Evolutionary conservation across 192 early-diverging fungal species (phyloP), one percentile per base, ranked within the genome.

Genomic region (Mortierella alpina): DNA sequence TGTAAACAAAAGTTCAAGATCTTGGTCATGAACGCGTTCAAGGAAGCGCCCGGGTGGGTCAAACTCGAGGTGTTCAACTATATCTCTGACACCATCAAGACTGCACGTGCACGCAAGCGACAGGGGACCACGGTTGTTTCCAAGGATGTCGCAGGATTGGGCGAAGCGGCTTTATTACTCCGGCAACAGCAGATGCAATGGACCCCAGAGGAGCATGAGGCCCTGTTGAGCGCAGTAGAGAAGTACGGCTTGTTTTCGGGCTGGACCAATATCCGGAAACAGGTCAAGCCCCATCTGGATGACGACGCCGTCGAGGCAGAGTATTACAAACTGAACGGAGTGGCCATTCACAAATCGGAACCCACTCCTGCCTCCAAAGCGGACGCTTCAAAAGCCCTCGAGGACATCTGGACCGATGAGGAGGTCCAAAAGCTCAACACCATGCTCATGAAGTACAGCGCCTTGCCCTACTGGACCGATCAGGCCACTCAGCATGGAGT

Each of bases 401-500:
- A 66, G 15, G 61, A 68, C 48, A 7, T 20, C 2, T 80, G 77
- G 77, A 63, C 69, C 7, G 50, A 58, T 7, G 54, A 63, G 3
- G 77, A 80, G 15, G 14, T 51, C 13, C 59, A 53, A 8, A 20
- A 20, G 22, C 17, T 80, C 40, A 72, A 58, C 4, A 8, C 22
- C 20, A 72, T 80, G 10, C n/a, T 80, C 60, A 72, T 68, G 77
- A 72, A 64, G 11, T 80, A 72, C 55, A 80, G 77, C 23, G n/a
- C 42, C 3, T 17, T 80, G 31, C 59, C 64, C 3, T 17, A 63
- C 5, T 80, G 77, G 77, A 17, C 1, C 2, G 18, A 68, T n/a
- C 47, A 63, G 60, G 77, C 77, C 7, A 2, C 11, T 7, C 23
- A 71, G 44, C 40, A 57, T 15, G 58, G 52, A 7, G 44, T 66